These are phyloP conservation scores for Camellia japonica DNA, from an alignment of 148 eudicot species.

Conservation along the genomic window DNA sequence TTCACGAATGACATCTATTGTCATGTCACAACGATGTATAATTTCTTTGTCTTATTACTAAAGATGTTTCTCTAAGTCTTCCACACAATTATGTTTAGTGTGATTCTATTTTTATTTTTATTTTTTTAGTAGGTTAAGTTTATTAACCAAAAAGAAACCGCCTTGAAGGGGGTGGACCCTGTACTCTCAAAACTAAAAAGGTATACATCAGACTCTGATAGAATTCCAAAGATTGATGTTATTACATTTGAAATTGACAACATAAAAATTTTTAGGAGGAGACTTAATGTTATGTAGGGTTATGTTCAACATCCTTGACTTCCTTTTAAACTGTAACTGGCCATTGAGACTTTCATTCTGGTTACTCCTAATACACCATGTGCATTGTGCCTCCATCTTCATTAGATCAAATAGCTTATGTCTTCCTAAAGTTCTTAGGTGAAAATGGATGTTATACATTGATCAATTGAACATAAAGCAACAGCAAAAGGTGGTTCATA, in stretches of 20 bases:
- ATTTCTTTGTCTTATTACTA: constrained; percentile 14
- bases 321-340: neutral
- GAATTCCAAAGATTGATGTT: too few species aligned
- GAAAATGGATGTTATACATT: neutral
- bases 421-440: neutral
- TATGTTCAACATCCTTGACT: neutral
- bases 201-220: too few species aligned
- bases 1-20: constrained; percentile 40
- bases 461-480: neutral
- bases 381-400: neutral
- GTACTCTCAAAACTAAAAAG: too few species aligned
- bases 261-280: too few species aligned
- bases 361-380: neutral
- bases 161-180: too few species aligned
- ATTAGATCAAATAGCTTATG: neutral
- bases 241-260: too few species aligned
- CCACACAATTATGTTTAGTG: neutral
- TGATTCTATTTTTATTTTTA: neutral
- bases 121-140: too few species aligned
- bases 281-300: too few species aligned
- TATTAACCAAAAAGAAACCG: too few species aligned
- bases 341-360: neutral
- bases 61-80: neutral
- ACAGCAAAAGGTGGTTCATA: neutral
- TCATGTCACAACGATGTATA: constrained; percentile 56